These are phyloP conservation scores for Backusella luteola DNA, from an alignment of 192 early-diverging fungal genomes.

Conservation along the genomic window DNA sequence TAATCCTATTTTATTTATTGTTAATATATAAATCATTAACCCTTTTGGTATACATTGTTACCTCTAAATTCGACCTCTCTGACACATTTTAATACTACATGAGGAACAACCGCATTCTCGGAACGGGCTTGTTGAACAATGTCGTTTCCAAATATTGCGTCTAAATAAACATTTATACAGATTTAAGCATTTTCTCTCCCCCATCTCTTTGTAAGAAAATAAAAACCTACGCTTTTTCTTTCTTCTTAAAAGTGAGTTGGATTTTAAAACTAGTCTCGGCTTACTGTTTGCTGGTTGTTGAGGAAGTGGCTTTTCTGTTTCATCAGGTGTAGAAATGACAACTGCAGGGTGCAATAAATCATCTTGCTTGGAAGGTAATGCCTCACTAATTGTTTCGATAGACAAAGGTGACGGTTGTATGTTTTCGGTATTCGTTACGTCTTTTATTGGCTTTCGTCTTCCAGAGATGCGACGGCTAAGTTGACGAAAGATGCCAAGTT, in stretches of 20 bases:
- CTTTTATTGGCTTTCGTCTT: not conserved
- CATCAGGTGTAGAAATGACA: not conserved
- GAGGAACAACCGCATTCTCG: conserved; percentile 60
- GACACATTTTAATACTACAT: conserved; percentile 68
- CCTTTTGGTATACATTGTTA: not conserved
- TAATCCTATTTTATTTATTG: conserved; percentile 30
- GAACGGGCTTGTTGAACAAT: conserved; percentile 52
- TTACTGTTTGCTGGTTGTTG: not conserved
- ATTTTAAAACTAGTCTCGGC: not conserved
- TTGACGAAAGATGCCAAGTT: conserved; percentile 5
- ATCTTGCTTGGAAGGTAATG: not conserved
- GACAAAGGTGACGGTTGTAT: not conserved
- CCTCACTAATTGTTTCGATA: not conserved
- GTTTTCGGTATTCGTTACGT: not conserved
- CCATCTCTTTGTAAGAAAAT: not conserved
- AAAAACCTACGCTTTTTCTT: not conserved
- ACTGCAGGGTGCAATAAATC: conserved; percentile 6
- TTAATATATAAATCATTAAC: not conserved
- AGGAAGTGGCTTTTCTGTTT: not conserved
- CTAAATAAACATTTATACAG: not conserved
- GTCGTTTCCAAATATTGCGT: conserved; percentile 61
- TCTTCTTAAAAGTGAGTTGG: not conserved
- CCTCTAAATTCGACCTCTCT: conserved; percentile 62
- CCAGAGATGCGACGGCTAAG: not conserved
- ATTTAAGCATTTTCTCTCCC: not conserved